phyloP scores from a whole-genome alignment of 2,329 filamentous ascomycete species.

The Alternaria conjuncta region DNA sequence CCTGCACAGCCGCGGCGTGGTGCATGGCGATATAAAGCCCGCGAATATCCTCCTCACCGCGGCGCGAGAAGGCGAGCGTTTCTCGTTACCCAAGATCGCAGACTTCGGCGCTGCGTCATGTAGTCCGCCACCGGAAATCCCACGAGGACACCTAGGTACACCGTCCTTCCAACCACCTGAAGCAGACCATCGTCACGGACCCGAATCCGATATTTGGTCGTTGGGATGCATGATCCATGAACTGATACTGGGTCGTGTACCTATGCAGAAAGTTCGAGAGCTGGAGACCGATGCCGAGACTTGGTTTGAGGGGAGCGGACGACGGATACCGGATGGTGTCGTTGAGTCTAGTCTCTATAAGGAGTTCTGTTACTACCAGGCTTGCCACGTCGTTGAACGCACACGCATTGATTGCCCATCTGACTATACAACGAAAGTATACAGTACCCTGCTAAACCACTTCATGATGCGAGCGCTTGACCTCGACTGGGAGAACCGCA shows the following conservation, averaged over 20 bases:
- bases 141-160: neutral
- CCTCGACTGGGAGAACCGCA: neutral
- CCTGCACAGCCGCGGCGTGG: conserved; percentile 8
- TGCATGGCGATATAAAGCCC: conserved; percentile 9
- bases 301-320: neutral
- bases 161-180: neutral
- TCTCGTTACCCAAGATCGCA: conserved; percentile 1
- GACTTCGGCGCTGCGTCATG: conserved; percentile 2
- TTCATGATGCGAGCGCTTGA: neutral
- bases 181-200: neutral
- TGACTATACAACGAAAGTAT: neutral
- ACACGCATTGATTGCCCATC: neutral
- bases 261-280: neutral
- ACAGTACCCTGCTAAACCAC: neutral
- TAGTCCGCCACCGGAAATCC: neutral
- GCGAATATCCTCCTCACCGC: conserved; percentile 19
- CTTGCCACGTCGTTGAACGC: neutral
- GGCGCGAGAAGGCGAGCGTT: neutral
- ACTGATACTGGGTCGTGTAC: neutral
- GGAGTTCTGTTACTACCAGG: neutral
- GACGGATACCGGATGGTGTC: neutral
- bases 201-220: neutral
- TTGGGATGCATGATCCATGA: neutral
- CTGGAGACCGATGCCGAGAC: neutral
- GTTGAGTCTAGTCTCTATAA: neutral